These are phyloP conservation scores for Elsinoe fawcettii DNA, from an alignment of 2,329 filamentous ascomycete species.

Conservation along the genomic window DNA sequence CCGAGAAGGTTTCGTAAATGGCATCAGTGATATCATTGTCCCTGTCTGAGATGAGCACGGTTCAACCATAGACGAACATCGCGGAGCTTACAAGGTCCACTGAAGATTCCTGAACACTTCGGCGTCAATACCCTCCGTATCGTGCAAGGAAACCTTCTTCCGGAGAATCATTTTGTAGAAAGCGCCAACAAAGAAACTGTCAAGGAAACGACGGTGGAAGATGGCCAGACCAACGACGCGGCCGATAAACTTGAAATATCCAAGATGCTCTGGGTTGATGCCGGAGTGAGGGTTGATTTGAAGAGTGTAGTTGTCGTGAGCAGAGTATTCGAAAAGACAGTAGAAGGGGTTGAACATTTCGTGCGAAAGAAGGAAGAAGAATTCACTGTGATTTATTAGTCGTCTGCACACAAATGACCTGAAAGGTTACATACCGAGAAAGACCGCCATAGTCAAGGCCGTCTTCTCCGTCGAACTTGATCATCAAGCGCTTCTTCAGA, in stretches of 20 bases:
- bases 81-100: conserved; percentile 67
- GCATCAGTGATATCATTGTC: conserved; percentile 97
- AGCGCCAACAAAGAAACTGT: conserved; percentile 98
- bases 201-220: conserved; percentile 94
- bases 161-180: conserved; percentile 99
- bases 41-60: conserved; percentile 27
- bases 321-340: conserved; percentile 98
- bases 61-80: not conserved
- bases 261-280: conserved; percentile 97
- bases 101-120: conserved; percentile 94
- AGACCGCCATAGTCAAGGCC: conserved; percentile 96
- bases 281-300: conserved; percentile 99
- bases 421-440: conserved; percentile 51
- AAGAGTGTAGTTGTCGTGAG: conserved; percentile 98
- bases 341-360: conserved; percentile 99
- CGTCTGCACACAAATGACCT: not conserved
- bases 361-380: conserved; percentile 98
- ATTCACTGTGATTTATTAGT: conserved; percentile 58
- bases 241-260: conserved; percentile 99
- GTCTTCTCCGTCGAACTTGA: conserved; percentile 98
- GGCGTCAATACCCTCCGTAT: conserved; percentile 98
- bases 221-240: conserved; percentile 94
- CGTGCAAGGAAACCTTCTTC: conserved; percentile 82
- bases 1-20: conserved; percentile 90
- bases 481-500: conserved; percentile 97